Percentiles rank a stretch among this genome's conserved stretches.
phyloP scores from a whole-genome alignment of 352 stramenopile species.

The Phytophthora hybrid region DNA sequence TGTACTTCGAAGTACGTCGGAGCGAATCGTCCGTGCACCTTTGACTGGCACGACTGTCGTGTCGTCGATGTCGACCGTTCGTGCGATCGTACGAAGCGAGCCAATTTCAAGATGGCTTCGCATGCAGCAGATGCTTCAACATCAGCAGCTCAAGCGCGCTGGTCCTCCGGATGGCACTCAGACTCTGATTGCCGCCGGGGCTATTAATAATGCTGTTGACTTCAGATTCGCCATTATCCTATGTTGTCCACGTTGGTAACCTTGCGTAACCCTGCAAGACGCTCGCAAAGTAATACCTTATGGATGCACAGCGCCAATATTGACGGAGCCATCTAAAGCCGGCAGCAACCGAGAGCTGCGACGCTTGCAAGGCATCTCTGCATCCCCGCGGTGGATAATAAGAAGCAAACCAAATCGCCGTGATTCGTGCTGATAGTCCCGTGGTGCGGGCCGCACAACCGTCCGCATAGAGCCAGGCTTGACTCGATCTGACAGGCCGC shows the following conservation, averaged over 20 bases:
- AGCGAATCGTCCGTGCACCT: not conserved
- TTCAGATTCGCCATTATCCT: not conserved
- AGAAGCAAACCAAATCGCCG: too few relatives aligned
- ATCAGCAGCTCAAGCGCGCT: slow-evolving; percentile 3
- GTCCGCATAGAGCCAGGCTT: slow-evolving; percentile 1
- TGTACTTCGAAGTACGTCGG: too few relatives aligned
- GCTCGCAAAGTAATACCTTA: slow-evolving; percentile 6
- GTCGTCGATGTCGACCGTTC: slow-evolving; percentile 1
- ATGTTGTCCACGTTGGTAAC: slow-evolving; percentile 3
- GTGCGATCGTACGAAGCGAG: slow-evolving; percentile 6
- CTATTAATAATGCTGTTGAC: not conserved
- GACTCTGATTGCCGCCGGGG: not conserved
- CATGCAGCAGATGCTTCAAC: slow-evolving; percentile 33
- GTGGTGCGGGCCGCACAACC: not conserved
- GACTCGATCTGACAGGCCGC: not conserved
- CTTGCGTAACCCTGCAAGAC: not conserved
- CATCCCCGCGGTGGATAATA: slow-evolving; percentile 8
- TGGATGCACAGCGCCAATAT: not conserved
- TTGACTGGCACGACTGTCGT: slow-evolving; percentile 12
- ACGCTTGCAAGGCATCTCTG: slow-evolving; percentile 21
- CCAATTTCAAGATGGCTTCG: slow-evolving; percentile 25
- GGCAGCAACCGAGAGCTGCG: slow-evolving; percentile 4
- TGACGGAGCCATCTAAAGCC: not conserved
- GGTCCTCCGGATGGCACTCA: not conserved
- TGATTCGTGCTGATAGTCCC: not conserved